Percentiles rank a stretch among this genome's conserved stretches.
Evolutionary conservation across 176 grass and related monocot species (phyloP).

Genomic region (Tuctoria greenei): DNA sequence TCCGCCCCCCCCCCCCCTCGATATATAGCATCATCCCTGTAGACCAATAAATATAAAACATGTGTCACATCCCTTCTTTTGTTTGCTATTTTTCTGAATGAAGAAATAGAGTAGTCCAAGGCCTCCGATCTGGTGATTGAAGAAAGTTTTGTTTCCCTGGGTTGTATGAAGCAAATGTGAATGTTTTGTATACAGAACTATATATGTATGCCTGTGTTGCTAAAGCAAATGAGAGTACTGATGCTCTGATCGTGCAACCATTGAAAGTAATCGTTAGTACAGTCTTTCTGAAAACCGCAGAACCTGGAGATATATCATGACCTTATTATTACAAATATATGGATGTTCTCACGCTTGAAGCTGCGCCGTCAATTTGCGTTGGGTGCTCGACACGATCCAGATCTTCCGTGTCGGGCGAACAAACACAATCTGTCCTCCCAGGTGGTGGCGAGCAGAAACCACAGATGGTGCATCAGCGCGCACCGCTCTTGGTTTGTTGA

Average conservation of each 20-base stretch:
- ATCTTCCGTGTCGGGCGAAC: background rate
- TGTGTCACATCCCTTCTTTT: background rate
- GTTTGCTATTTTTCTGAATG: slow-evolving; percentile 26
- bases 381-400: background rate
- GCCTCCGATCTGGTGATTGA: slow-evolving; percentile 10
- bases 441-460: background rate
- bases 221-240: background rate
- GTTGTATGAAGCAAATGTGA: background rate
- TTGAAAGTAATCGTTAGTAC: background rate
- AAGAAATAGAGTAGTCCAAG: background rate
- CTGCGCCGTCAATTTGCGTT: background rate
- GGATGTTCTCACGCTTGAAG: background rate
- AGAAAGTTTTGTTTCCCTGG: background rate
- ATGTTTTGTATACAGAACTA: background rate
- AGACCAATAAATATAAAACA: too few species aligned
- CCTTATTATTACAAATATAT: background rate
- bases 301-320: background rate
- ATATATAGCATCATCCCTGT: too few species aligned
- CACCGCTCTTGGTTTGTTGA: background rate
- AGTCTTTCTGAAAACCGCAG: background rate
- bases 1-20: too few species aligned
- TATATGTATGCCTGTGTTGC: background rate
- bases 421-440: background rate
- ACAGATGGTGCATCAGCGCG: background rate
- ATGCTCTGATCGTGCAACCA: background rate